These are phyloP conservation scores for Neonectria magnoliae DNA, from an alignment of 2,329 filamentous ascomycete species.

Conservation along the genomic window DNA sequence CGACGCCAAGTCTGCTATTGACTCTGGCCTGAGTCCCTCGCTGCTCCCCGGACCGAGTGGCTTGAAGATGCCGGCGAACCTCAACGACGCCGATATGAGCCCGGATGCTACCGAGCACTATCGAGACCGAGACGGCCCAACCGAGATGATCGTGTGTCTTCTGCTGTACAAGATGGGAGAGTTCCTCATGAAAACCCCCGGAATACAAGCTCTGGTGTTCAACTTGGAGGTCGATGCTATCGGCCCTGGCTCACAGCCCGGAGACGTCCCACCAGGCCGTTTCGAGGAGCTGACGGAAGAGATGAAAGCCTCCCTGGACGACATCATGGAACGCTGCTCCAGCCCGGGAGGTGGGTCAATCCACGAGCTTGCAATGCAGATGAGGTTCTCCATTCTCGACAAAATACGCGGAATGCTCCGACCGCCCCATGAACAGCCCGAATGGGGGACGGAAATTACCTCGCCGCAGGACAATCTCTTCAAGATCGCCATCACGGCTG, in stretches of 20 bases:
- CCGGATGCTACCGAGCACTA: slow-evolving; percentile 45
- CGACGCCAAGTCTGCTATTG: slow-evolving; percentile 62
- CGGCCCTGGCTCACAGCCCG: not conserved
- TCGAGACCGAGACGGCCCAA: slow-evolving; percentile 5
- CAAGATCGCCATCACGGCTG: slow-evolving; percentile 12
- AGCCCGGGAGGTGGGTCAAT: slow-evolving; percentile 2
- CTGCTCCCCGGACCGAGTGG: slow-evolving; percentile 38
- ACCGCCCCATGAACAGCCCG: slow-evolving; percentile 1
- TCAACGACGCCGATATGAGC: slow-evolving; percentile 60
- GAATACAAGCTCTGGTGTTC: not conserved
- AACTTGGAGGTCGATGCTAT: not conserved
- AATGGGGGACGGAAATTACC: slow-evolving; percentile 21
- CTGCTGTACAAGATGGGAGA: slow-evolving; percentile 19
- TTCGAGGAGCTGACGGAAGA: not conserved
- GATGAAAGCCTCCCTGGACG: not conserved
- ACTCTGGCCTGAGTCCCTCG: slow-evolving; percentile 15
- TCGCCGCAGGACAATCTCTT: slow-evolving; percentile 21
- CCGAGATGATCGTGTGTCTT: slow-evolving; percentile 23
- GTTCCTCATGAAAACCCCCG: not conserved
- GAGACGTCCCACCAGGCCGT: not conserved
- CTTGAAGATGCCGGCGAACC: slow-evolving; percentile 56
- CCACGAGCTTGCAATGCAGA: slow-evolving; percentile 2
- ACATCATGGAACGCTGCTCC: slow-evolving; percentile 10
- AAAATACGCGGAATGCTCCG: not conserved
- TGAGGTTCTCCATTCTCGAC: not conserved